Base-by-base conservation (phyloP, 2,329 filamentous ascomycete species). In the Scytalidium sp. region DNA sequence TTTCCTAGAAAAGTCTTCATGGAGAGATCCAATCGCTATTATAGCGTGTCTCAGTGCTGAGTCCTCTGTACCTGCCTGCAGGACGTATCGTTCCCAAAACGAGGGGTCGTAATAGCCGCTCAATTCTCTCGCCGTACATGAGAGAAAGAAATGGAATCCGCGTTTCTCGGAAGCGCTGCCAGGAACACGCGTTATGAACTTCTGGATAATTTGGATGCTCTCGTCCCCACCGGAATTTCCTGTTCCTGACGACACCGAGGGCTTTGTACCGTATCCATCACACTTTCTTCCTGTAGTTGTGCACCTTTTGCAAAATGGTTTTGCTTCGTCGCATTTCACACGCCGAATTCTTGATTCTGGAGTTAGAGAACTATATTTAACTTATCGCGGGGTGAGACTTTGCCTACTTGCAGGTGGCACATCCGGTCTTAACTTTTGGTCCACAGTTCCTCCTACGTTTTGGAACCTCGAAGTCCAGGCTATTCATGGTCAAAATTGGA, bases 401-500 rank as follows among this genome's bases (percentile, higher is more conserved):
- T 36, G 32, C 52, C 48, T 53, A 57, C 55, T 55, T 57, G 52
- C 52, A 57, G 40, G 55, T 57, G 46, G 36, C 46, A 40, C 52
- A 57, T 46, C 55, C 55, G 41, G 52, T 53, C 46, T 46, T 52
- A 25, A 55, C 52, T 42, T 57, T 55, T 39, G 48, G 48, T 7
- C 51, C 36, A 47, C 43, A 13, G 17, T 46, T 15, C 3, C 53
- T 5, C 53, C 60, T 7, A 48, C 58, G 41, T 64, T 63, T 25
- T 67, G 68, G 5, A 71, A 74, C 50, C 60, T 76, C n/a, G 70
- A 75, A 50, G 66, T 75, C 2, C 64, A 70, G 32, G 17, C 17
- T 27, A 27, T 27, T 36, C 32, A 15, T n/a, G 5, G 5, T 36
- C 32, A n/a, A 8, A 10, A 36, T 36, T n/a, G 13, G 5, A 4